Base-by-base conservation (phyloP, 1,139 yeast species). In the Kurtzmaniella quercitrusa region DNA sequence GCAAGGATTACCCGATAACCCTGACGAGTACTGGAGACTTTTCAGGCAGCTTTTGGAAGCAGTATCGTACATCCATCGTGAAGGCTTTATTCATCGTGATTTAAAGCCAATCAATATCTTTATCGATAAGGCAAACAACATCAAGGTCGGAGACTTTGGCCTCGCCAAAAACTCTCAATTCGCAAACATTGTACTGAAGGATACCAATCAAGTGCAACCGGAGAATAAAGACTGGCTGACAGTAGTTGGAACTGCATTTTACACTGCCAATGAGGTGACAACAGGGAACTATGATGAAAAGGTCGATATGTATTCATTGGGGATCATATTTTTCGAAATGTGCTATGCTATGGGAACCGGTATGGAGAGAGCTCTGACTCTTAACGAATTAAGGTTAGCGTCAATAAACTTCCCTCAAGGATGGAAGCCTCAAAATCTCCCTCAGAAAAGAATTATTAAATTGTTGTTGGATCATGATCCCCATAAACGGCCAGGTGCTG, bases 91-190 rank as follows among this genome's bases (percentile, higher is more conserved):
- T 51, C 98, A 94, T 63, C 74, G 98, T 45, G 99, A 94, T 60
- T 73, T 94, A 55, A 94, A 94, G 59, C 98, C 98, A 1, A 85
- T 85, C 77, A 94, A 94, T 60, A 89, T 94, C 61, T 94, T 94
- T 68, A 91, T 94, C 53, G 98, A 93, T 61, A 85, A 85, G 52
- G 79, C 88, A 1, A 84, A 86, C 54, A 89, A 91, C 58, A 82
- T 93, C 45, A 94, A 94, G 60, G 87, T 94, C 29, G 98, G 99
- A 52, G 98, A 94, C 59, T 94, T 94, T 63, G 99, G 98, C 0
- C 73, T 94, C 46, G 99, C 98, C 0, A 91, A 90, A 55, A 87
- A 82, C 54, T 48, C 93, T 66, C 74, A 78, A 59, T 63, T 69
- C 65, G 49, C 70, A 3, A 68, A 60, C 40, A 72, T 64, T 2